phyloP scores from a whole-genome alignment of 768 basidiomycete genomes.

The Leccinum obscurum region DNA sequence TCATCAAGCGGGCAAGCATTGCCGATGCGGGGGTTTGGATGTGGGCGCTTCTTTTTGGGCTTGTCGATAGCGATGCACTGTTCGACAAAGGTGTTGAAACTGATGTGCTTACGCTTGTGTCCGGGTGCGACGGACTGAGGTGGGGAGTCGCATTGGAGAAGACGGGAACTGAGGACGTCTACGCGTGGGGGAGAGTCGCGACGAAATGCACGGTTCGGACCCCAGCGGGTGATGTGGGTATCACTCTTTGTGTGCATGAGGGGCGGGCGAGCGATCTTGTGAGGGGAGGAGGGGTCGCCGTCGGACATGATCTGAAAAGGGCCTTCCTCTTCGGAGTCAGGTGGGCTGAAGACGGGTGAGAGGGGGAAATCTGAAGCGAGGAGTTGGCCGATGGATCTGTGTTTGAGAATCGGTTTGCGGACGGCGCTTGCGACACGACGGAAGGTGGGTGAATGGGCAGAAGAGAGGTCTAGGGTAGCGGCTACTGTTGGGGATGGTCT shows the following conservation, averaged over 20 bases:
- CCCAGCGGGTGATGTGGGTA: slow-evolving; percentile 69
- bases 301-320: slow-evolving; percentile 20
- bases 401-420: slow-evolving; percentile 92
- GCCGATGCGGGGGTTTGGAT: slow-evolving; percentile 27
- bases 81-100: slow-evolving; percentile 97
- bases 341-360: slow-evolving; percentile 61
- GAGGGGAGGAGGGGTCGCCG: slow-evolving; percentile 13
- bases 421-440: slow-evolving; percentile 24
- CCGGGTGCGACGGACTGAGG: slow-evolving; percentile 15
- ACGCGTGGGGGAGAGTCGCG: slow-evolving; percentile 73
- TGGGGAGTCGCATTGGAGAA: slow-evolving; percentile 23
- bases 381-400: slow-evolving; percentile 88
- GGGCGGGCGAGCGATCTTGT: slow-evolving; percentile 43
- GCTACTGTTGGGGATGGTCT: slow-evolving; percentile 38
- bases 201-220: slow-evolving; percentile 45
- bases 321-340: slow-evolving; percentile 53
- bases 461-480: slow-evolving; percentile 39
- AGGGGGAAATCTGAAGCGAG: slow-evolving; percentile 72
- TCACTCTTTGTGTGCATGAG: slow-evolving; percentile 87
- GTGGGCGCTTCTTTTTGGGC: slow-evolving; percentile 42
- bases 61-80: slow-evolving; percentile 92
- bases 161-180: slow-evolving; percentile 10
- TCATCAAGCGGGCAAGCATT: slow-evolving; percentile 42
- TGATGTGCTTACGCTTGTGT: slow-evolving; percentile 84
- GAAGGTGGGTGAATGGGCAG: slow-evolving; percentile 31